Evolutionary conservation across 805 yeast genomes (phyloP), one percentile per base, ranked within the genome.

Genomic region (Schwanniomyces pseudopolymorphus): DNA sequence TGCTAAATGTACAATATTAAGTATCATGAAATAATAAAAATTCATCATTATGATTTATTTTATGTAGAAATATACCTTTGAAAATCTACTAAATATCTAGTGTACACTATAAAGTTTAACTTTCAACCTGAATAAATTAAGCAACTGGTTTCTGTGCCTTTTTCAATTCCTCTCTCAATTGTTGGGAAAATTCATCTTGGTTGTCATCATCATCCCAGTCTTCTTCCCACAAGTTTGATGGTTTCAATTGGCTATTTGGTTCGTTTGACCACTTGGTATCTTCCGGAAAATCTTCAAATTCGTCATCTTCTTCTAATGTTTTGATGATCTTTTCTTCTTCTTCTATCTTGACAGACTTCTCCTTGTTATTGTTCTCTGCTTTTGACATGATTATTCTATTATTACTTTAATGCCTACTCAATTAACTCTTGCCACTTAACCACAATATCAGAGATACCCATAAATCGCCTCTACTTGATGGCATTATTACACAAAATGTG

Each of bases 191-290:
- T 54, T 89, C 89, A 59, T 91, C 97, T 49, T 88, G 94, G 48
- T 85, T 87, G 59, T 91, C 97, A 51, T 90, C 96, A 63, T 92
- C 95, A 55, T 87, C 97, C 99, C 99, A 92, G 64, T 89, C 92
- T 67, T 91, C 97, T 56, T 91, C 96, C 97, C 98, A 91, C 43
- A 91, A 79, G 51, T 81, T 69, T 77, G 56, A 80, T 67, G 65
- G 79, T 78, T 53, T 79, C 74, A 55, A 74, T 70, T 57, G 77
- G 61, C 50, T 77, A 75, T 52, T 81, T 63, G 46, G 84, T 66
- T 57, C 84, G 75, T 47, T 75, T 65, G 79, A 67, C 96, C 96
- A 90, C 56, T 85, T 60, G 21, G 65, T 83, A 61, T 90, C 96
- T 46, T 82, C 89, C 13, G 96, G 97, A 73, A 92, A 92, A 63